Base-by-base conservation (phyloP, 768 basidiomycete genomes). In the Sarcodon sp. region DNA sequence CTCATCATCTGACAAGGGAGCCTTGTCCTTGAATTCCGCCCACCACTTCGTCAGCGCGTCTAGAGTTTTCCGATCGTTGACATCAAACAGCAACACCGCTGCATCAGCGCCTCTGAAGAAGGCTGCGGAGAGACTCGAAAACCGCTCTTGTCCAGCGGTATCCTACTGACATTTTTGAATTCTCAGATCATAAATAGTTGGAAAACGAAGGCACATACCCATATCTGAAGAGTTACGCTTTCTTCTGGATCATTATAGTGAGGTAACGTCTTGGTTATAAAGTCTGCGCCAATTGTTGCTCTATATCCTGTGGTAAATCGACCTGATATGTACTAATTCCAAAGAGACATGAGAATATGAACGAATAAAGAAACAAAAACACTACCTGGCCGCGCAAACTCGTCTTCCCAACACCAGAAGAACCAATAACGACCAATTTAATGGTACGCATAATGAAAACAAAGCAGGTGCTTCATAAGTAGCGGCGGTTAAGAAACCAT, bases 241-340 rank as follows among this genome's bases (percentile, higher is more conserved):
- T 85, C 74, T 6, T 68, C 73, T 11, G 71, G 67, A 12, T 69
- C 65, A 4, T 56, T 70, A 38, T 80, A 75, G 57, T 86, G 77
- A 0, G 79, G 75, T 9, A 90, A 56, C 0, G 75, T 77, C 61
- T 88, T 89, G 0, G 79, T 73, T 45, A 89, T 85, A 50, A 91
- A 92, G 64, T 92, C 88, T n/a, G 83, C 80, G 15, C 88, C 89
- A 37, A 93, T 90, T 3, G 89, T 92, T 1, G 88, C 83, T 44
- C 85, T 70, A 61, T 91, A 91, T 8, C 79, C 77, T 3, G 73
- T 76, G 4, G 83, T 79, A 62, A 90, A 91, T 10, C 73, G 75
- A 27, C 80, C 77, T 8, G 83, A 79, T 54, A 88, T 79, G 59
- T 84, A 91, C 79, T 89, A 54, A 44, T 15, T 41, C 37, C 39